These are phyloP conservation scores for Volvox africanus DNA, from an alignment of 139 green algal genomes.

Conservation along the genomic window DNA sequence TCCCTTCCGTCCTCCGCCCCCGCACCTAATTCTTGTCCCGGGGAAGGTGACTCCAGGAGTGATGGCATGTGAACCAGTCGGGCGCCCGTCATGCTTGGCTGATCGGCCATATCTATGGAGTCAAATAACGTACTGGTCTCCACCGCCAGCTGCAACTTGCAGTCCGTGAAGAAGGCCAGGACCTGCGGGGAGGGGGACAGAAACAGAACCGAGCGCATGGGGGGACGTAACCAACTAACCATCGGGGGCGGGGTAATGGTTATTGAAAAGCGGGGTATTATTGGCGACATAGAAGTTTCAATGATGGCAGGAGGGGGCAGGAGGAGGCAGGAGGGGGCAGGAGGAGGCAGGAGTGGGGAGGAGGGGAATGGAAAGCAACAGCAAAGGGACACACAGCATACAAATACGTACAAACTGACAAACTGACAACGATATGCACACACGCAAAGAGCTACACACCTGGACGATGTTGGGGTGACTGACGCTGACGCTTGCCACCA, in stretches of 20 bases:
- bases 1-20: background rate
- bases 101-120: slow-evolving; percentile 6
- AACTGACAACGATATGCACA: too few species aligned
- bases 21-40: background rate
- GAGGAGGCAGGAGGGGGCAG: background rate
- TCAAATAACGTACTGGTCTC: background rate
- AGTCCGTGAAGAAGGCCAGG: slow-evolving; percentile 24
- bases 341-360: background rate
- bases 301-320: too few species aligned
- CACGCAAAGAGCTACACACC: background rate
- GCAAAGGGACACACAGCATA: too few species aligned
- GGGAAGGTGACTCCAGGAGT: slow-evolving; percentile 5
- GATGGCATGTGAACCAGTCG: slow-evolving; percentile 10
- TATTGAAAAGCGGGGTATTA: too few species aligned
- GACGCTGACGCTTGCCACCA: slow-evolving; percentile 30
- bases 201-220: too few species aligned
- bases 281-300: too few species aligned
- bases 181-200: slow-evolving; percentile 3
- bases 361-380: too few species aligned
- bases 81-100: background rate
- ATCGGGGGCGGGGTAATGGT: too few species aligned
- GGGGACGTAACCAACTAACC: too few species aligned
- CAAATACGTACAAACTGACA: too few species aligned
- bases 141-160: slow-evolving; percentile 3
- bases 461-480: slow-evolving; percentile 41